These are phyloP conservation scores for Neurospora hispaniola DNA, from an alignment of 495 filamentous ascomycete species.

Conservation along the genomic window DNA sequence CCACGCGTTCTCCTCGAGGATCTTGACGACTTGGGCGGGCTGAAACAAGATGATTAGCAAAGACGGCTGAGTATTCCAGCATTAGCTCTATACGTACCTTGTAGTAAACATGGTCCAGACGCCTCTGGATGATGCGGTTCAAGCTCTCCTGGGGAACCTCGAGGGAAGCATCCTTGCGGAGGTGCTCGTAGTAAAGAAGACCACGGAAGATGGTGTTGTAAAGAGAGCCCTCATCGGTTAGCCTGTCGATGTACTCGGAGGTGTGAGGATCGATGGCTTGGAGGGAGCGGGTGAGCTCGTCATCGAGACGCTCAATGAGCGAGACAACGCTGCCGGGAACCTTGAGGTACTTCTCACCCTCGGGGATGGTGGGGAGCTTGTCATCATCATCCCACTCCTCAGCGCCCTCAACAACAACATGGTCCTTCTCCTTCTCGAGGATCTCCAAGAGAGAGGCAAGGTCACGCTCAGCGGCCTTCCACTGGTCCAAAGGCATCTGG, in stretches of 20 bases:
- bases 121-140: conserved; percentile 86
- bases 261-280: conserved; percentile 98
- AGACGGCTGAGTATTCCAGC: neutral
- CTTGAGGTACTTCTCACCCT: conserved; percentile 66
- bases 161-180: conserved; percentile 58
- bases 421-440: conserved; percentile 65
- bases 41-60: conserved; percentile 26
- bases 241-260: conserved; percentile 91
- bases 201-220: conserved; percentile 85
- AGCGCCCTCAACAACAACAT: conserved; percentile 78
- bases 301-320: conserved; percentile 88
- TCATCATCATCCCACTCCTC: conserved; percentile 99
- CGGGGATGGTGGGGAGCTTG: conserved; percentile 62
- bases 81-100: conserved; percentile 48
- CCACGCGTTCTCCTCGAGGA: conserved; percentile 87
- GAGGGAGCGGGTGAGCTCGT: conserved; percentile 91
- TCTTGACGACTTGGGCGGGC: conserved; percentile 85
- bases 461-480: conserved; percentile 88
- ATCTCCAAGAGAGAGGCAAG: conserved; percentile 64
- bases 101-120: conserved; percentile 97
- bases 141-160: conserved; percentile 68
- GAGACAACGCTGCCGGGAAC: conserved; percentile 92
- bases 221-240: conserved; percentile 82
- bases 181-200: conserved; percentile 75
- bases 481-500: conserved; percentile 93